Base-by-base conservation (phyloP, 345 rosid genomes). In the Eutrema japonicum region DNA sequence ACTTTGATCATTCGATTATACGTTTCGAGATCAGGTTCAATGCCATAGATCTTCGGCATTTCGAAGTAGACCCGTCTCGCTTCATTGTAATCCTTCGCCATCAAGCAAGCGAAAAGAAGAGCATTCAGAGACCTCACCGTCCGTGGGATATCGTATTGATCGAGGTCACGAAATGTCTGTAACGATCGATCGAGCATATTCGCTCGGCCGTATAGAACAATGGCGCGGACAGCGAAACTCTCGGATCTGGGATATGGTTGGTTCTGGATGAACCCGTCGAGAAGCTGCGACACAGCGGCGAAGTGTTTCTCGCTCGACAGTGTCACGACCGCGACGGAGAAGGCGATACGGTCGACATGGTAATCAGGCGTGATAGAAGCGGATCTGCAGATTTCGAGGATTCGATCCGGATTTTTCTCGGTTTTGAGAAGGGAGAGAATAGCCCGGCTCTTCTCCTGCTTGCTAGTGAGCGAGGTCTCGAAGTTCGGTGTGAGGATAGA, bases 171-270 rank as follows among this genome's bases (percentile, higher is more conserved):
- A 71, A 90, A 92, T 8, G 86, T 82, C 7, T 76, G 61, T 46
- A 87, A n/a, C 13, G 96, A 88, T 57, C 82, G 88, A 18, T 86
- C 83, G 40, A 85, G 48, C 99, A 90, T 90, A 47, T 83, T 84
- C 6, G 96, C 96, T 74, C 89, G 82, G 14, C 96, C 99, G 78
- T 80, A 95, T 12, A 95, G 83, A 64, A 88, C 36, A 62, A 90
- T 84, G 8, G 88, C 85, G 59, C 88, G 96, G 54, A 81, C 75
- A 3, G 81, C 79, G 76, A 85, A 90, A 6, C 83, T 85, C 63
- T 88, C 92, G 8, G 83, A 78, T 46, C 72, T 79, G 64, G 87
- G 82, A 73, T 90, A 80, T 8, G 90, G 85, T 48, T 97, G 92
- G 70, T 64, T 72, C 27, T 77, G 57, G 10, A 76, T 55, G 79